Evolutionary conservation across 2,329 filamentous ascomycete species (phyloP), one percentile per base, ranked within the genome.

Genomic region (Celoporthe dispersa): DNA sequence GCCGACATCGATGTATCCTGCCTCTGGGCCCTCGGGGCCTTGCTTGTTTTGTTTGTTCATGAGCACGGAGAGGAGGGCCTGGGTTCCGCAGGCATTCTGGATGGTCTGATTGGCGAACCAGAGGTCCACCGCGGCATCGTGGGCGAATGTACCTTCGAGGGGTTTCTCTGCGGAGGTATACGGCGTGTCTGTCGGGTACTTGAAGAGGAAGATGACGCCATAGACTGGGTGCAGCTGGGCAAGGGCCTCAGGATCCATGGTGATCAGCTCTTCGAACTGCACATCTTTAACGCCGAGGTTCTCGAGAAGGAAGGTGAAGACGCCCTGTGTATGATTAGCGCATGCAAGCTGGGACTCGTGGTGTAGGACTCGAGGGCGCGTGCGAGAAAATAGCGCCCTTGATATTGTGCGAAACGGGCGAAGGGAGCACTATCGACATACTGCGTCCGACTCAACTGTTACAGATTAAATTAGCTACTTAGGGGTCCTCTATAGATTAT

Each of bases 121-220:
- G 76, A 97, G 86, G 72, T 87, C 86, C 73, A 94, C 90, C 25
- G 92, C 85, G 19, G 94, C 93, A 22, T 85, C 86, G 75, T 89
- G 84, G 82, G 98, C 94, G 80, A 93, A 97, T 44, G 83, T 85
- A 72, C 96, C 96, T 79, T 98, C 94, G 73, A 90, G 87, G 0
- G 94, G 94, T 60, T 87, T 87, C 69, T 88, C 85, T 57, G 86
- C 82, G 72, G 80, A 81, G 51, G 83, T 88, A 83, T 85, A 91
- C 75, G 84, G 87, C 71, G 81, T 87, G 78, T 92, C 90, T 72
- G 90, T 94, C 65, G 89, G 93, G 82, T 93, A 99, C 84, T 98
- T 98, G 90, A 99, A 99, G 80, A 99, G 93, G 82, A 99, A 99
- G 78, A 99, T 98, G 75, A 99, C 94, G 77, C 96, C 96, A 83